Evolutionary conservation across 306 rosid genomes (phyloP).

Genomic region (Cucurbita pepo): DNA sequence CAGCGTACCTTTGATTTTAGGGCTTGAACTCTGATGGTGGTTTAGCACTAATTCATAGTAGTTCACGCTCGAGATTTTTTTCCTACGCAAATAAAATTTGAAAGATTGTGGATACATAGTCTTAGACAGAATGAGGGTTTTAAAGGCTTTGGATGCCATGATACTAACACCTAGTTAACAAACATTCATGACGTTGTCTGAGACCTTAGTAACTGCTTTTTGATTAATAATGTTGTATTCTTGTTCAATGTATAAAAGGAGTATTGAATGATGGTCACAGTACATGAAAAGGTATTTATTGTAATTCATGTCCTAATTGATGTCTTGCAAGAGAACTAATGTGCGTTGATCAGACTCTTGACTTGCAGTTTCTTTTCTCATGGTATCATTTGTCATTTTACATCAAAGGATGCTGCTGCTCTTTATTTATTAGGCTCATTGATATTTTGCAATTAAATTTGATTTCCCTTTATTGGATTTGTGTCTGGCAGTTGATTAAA

Average conservation of each 20-base stretch:
- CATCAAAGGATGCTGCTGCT: neutral
- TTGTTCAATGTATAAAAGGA: neutral
- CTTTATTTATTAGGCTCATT: neutral
- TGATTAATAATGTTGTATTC: neutral
- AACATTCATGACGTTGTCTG: neutral
- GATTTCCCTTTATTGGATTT: neutral
- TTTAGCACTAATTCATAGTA: neutral
- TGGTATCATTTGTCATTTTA: constrained; percentile 6
- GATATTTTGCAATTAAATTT: neutral
- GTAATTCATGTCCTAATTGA: neutral
- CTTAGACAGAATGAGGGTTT: neutral
- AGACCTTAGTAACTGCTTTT: neutral
- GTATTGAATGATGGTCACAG: neutral
- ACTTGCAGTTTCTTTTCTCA: neutral
- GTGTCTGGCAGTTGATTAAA: constrained; percentile 16
- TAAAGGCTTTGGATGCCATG: neutral
- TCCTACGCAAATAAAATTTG: neutral
- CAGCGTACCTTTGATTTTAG: neutral
- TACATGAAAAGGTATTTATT: neutral
- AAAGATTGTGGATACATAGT: neutral
- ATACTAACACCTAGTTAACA: neutral
- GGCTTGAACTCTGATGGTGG: neutral
- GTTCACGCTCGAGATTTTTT: neutral
- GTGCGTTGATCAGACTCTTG: neutral
- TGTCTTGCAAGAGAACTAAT: neutral